A percentile compares a stretch with the other conserved stretches of the same genome.
Evolutionary conservation across 129 eudicot species (phyloP).

Genomic region (Heracleum sosnowskyi): DNA sequence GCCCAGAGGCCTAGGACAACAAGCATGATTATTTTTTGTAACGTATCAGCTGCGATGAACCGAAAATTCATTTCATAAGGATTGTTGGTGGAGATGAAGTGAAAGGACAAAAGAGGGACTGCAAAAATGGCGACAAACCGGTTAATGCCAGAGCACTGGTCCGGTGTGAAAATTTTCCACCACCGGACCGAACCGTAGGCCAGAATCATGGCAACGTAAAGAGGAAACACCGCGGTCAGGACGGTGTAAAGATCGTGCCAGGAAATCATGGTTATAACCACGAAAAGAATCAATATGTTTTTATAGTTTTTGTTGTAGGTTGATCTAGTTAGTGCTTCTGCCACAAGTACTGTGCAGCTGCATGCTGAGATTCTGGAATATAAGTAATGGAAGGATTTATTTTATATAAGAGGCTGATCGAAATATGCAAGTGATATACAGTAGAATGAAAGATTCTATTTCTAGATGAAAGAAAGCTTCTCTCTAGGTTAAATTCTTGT

Average conservation of each 20-base stretch:
- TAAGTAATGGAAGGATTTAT: not conserved
- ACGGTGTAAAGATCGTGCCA: slow-evolving; percentile 30
- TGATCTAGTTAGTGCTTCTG: not conserved
- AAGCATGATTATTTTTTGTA: slow-evolving; percentile 22
- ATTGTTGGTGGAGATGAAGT: slow-evolving; percentile 34
- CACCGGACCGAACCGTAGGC: slow-evolving; percentile 31
- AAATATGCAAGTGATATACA: not conserved
- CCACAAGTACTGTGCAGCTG: not conserved
- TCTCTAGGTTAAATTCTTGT: not conserved
- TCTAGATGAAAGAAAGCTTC: not conserved
- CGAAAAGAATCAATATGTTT: not conserved
- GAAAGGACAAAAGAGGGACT: slow-evolving; percentile 34
- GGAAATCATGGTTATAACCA: not conserved
- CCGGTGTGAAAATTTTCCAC: slow-evolving; percentile 34
- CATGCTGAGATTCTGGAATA: not conserved
- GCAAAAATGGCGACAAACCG: slow-evolving; percentile 37
- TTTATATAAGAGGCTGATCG: too few relatives aligned
- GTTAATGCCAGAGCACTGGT: slow-evolving; percentile 40
- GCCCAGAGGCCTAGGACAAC: slow-evolving; percentile 25
- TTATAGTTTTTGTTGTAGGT: not conserved
- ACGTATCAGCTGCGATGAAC: slow-evolving; percentile 30
- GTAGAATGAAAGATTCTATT: not conserved
- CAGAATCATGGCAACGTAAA: slow-evolving; percentile 32
- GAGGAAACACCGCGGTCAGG: slow-evolving; percentile 33
- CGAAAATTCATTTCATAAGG: slow-evolving; percentile 35